Evolutionary conservation across 73 alveolate species (phyloP), one percentile per base, ranked within the genome.

Genomic region (Durusdinium trenchii): DNA sequence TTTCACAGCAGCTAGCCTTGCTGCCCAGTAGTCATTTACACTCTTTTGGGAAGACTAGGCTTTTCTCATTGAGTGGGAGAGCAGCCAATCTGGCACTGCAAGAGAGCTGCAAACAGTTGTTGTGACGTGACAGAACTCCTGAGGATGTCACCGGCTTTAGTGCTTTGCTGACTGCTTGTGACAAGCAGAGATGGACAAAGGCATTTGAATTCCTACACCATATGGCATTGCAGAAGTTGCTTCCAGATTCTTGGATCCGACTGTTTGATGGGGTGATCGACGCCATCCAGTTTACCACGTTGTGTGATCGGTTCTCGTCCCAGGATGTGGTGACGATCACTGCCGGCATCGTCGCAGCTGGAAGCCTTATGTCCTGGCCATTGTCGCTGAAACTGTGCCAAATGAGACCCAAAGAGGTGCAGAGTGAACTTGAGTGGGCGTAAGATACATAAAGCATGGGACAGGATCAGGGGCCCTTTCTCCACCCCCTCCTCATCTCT

Each of bases 321-420:
- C 20, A 73, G 94, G 94, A 84, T n/a, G 94, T 84, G 54, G 94
- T 84, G 14, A 36, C 46, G 35, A 26, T 84, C 76, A 60, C 40
- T n/a, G 94, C 71, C 40, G 75, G 76, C 16, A 50, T 84, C 50
- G 51, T 51, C 52, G 94, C 94, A 9, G 60, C 45, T 40, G 94
- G 51, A 32, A 51, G 54, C n/a, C 42, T 35, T 16, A 52, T 42
- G 36, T 48, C 94, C 78, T 84, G 94, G 94, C 94, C 50, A 51
- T 18, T 35, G 36, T 46, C 78, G 3, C 45, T 84, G 76, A 36
- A 84, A 12, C 71, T 50, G 28, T 6, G 51, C 76, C 42, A 28
- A 73, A 84, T 84, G 94, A 40, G n/a, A 16, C 73, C 38, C 43
- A 79, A 60, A 47, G 20, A 60, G 54, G 60, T 36, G 43, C n/a